These are phyloP conservation scores for Carpinus viminea DNA, from an alignment of 306 rosid species.

Conservation along the genomic window DNA sequence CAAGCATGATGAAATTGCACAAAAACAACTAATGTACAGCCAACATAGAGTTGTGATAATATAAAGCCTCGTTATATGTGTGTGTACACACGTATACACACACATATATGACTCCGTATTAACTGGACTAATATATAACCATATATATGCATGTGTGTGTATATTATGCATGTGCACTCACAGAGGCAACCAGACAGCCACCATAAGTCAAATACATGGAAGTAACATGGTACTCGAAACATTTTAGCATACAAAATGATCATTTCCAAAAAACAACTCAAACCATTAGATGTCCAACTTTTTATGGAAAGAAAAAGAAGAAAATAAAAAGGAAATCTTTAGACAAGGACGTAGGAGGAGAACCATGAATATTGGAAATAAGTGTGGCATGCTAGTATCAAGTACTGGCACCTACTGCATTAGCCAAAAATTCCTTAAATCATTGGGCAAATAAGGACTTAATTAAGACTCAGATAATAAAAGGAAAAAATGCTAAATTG, in stretches of 20 bases:
- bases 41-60: not conserved
- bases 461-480: not conserved
- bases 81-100: not conserved
- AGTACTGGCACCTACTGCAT: not conserved
- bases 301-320: not conserved
- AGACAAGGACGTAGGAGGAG: not conserved
- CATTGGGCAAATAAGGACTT: not conserved
- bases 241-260: not conserved
- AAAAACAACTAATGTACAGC: not conserved
- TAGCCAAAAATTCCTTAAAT: not conserved
- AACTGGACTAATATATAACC: too few species aligned
- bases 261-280: not conserved
- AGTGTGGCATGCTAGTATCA: not conserved
- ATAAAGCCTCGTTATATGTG: not conserved
- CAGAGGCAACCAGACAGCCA: not conserved
- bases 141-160: not conserved
- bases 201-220: not conserved
- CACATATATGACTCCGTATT: not conserved
- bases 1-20: not conserved
- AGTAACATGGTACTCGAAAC: not conserved
- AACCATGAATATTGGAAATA: not conserved
- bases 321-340: not conserved
- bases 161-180: not conserved
- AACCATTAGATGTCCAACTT: conserved; percentile 7
- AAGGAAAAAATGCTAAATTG: too few species aligned